Percentiles rank a stretch among this genome's conserved stretches.
phyloP scores from a whole-genome alignment of 495 filamentous ascomycete species.

The Penicillium waksmanii region DNA sequence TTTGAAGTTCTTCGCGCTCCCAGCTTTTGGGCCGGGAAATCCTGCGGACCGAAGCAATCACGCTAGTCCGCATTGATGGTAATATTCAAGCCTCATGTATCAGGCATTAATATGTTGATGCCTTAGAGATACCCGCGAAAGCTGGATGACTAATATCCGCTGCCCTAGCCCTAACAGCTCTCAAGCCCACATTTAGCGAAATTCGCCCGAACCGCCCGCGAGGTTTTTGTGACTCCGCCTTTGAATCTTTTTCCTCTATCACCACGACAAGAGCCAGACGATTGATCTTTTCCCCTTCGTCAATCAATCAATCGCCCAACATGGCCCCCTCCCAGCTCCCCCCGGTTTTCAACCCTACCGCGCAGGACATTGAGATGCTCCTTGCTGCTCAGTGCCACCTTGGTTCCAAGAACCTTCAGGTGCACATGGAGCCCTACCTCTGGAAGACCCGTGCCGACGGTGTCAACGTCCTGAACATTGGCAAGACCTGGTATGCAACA shows the following conservation, averaged over 20 bases:
- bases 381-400: conserved; percentile 95
- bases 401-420: conserved; percentile 97
- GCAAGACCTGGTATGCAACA: conserved; percentile 92
- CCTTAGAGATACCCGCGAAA: not conserved
- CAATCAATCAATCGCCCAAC: conserved; percentile 64
- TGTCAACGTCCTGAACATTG: conserved; percentile 98
- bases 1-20: conserved; percentile 31
- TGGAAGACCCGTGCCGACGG: conserved; percentile 98
- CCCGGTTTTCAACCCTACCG: conserved; percentile 82
- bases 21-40: conserved; percentile 36
- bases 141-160: not conserved
- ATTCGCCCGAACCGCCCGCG: too few relatives aligned
- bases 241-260: conserved; percentile 40
- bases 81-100: too few relatives aligned
- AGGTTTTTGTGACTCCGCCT: conserved; percentile 23
- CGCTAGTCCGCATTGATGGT: conserved; percentile 32
- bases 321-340: conserved; percentile 95
- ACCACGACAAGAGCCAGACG: conserved; percentile 54
- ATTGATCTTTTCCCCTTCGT: conserved; percentile 56
- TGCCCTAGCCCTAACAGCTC: conserved; percentile 44
- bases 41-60: conserved; percentile 23
- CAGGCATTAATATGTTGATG: not conserved
- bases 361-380: conserved; percentile 97
- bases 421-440: conserved; percentile 99
- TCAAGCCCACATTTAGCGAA: conserved; percentile 22